A percentile compares a stretch with the other conserved stretches of the same genome.
Conservation (phyloP, 139 green algal species). For the Auxenochlorella pyrenoidosa region DNA sequence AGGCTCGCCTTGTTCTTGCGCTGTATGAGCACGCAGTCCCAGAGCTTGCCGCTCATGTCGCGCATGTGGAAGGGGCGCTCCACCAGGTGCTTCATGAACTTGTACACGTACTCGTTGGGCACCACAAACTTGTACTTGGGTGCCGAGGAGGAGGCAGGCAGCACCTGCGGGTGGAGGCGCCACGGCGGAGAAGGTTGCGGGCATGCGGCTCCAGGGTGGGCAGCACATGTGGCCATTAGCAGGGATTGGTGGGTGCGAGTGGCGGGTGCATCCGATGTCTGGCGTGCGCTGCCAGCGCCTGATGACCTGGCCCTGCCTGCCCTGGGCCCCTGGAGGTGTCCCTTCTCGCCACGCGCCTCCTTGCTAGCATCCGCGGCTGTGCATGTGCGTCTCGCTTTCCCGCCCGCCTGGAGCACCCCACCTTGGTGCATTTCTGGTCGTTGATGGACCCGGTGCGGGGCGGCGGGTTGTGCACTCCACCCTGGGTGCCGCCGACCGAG, state of each 20-base stretch:
- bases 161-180: slow-evolving; percentile 32
- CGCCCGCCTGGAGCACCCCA: background rate
- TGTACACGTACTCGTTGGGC: slow-evolving; percentile 55
- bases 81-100: slow-evolving; percentile 54
- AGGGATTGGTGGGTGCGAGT: background rate
- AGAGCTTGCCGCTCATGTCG: slow-evolving; percentile 33
- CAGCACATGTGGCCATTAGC: background rate
- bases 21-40: slow-evolving; percentile 43
- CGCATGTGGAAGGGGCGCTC: slow-evolving; percentile 43
- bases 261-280: too few species aligned
- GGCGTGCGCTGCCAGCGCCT: background rate
- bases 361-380: too few species aligned
- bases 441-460: slow-evolving; percentile 33
- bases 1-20: slow-evolving; percentile 44
- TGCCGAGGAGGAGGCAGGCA: slow-evolving; percentile 29
- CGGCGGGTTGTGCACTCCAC: background rate
- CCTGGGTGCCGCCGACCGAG: background rate
- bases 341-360: too few species aligned
- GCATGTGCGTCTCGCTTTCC: too few species aligned
- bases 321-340: background rate
- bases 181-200: too few species aligned
- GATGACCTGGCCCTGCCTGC: too few species aligned
- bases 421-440: slow-evolving; percentile 35
- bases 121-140: slow-evolving; percentile 59
- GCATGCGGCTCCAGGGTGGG: background rate